Conservation (phyloP, 192 early-diverging fungal species). For the Glomus cerebriforme region DNA sequence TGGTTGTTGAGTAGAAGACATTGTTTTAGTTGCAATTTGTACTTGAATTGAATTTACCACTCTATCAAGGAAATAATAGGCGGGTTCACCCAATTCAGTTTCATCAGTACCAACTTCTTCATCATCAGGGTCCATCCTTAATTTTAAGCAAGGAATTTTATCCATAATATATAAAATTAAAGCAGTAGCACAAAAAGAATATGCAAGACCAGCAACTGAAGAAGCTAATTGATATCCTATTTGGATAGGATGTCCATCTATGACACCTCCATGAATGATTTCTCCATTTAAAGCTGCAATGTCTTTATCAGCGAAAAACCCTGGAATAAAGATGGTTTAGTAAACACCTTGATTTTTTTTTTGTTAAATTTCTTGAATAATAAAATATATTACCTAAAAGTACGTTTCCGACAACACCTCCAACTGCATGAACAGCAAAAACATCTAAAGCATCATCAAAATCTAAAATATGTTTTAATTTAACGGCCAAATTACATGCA, state of each 20-base stretch:
- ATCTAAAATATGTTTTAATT: constrained; percentile 80
- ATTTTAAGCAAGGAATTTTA: constrained; percentile 72
- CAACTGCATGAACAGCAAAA: constrained; percentile 86
- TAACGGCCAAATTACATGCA: constrained; percentile 78
- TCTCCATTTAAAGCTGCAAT: constrained; percentile 73
- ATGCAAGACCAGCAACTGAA: constrained; percentile 66
- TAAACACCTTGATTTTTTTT: background rate
- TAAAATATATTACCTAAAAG: constrained; percentile 34
- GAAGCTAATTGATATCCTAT: constrained; percentile 80
- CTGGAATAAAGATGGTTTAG: constrained; percentile 50
- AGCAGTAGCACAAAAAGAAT: constrained; percentile 76
- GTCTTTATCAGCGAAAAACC: constrained; percentile 81
- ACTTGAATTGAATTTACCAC: background rate
- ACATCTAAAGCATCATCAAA: constrained; percentile 95
- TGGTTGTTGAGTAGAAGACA: background rate
- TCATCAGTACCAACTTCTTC: constrained; percentile 75
- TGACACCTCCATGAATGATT: constrained; percentile 36
- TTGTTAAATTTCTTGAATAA: too few relatives aligned
- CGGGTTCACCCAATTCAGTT: constrained; percentile 79
- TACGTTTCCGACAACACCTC: constrained; percentile 80
- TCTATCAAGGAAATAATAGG: constrained; percentile 52
- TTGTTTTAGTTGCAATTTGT: background rate
- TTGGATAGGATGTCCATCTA: constrained; percentile 68
- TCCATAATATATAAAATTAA: constrained; percentile 76
- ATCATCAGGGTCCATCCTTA: constrained; percentile 74